Conservation (phyloP, 352 stramenopile genomes). For the Phytophthora sp. region DNA sequence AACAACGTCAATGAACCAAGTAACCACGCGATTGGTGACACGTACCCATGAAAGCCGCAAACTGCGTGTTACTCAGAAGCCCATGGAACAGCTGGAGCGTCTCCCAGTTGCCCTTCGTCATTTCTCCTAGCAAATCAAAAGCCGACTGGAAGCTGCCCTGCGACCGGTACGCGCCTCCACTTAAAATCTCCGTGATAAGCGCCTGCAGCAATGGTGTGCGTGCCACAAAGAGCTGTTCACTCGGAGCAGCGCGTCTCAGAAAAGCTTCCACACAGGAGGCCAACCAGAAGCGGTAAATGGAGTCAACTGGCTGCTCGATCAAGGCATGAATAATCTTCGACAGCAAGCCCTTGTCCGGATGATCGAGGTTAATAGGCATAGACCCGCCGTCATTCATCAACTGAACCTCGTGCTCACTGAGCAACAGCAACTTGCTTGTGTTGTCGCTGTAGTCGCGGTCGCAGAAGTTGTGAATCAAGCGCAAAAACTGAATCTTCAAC, state of each 20-base stretch:
- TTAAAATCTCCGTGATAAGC: constrained; percentile 90
- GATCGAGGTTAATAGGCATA: constrained; percentile 65
- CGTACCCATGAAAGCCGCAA: constrained; percentile 90
- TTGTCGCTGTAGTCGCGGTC: constrained; percentile 93
- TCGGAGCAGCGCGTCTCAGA: constrained; percentile 82
- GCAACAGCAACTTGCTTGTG: constrained; percentile 79
- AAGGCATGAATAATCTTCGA: constrained; percentile 92
- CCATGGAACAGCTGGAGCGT: constrained; percentile 91
- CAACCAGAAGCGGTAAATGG: constrained; percentile 96
- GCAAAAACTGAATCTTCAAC: constrained; percentile 95
- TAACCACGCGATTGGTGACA: constrained; percentile 10
- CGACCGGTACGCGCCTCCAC: constrained; percentile 77
- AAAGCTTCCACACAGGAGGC: constrained; percentile 97
- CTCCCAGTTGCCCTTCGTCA: constrained; percentile 94
- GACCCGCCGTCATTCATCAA: constrained; percentile 55
- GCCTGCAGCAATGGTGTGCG: constrained; percentile 88
- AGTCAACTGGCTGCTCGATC: constrained; percentile 91
- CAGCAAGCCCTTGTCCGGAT: constrained; percentile 85
- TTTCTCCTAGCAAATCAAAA: constrained; percentile 96
- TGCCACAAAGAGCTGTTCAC: constrained; percentile 92
- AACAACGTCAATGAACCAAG: constrained; percentile 9
- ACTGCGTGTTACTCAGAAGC: constrained; percentile 88
- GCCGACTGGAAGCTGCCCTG: constrained; percentile 94
- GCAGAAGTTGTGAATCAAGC: constrained; percentile 97
- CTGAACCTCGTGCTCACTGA: constrained; percentile 70